A percentile compares a stretch with the other conserved stretches of the same genome.
Conservation (phyloP, 1,139 yeast species). For the Blastobotrys capitulatus region DNA sequence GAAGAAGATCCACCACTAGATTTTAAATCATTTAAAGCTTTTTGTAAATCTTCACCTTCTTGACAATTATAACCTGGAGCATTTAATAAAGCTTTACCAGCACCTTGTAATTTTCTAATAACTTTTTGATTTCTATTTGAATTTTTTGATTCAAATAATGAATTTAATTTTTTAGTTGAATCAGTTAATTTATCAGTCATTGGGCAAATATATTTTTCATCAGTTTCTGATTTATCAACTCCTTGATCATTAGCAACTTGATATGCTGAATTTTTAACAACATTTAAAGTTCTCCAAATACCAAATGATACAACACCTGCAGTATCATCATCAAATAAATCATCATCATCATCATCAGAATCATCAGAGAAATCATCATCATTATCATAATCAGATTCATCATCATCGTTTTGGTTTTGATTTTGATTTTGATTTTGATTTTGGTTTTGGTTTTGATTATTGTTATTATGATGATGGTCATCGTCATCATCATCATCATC, state of each 20-base stretch:
- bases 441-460: neutral
- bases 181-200: conserved; percentile 9
- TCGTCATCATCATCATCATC: conserved; percentile 1
- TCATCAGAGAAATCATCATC: neutral
- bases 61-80: conserved; percentile 5
- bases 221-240: conserved; percentile 1
- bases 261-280: conserved; percentile 7
- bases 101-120: conserved; percentile 5
- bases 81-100: conserved; percentile 5
- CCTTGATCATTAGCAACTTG: conserved; percentile 8
- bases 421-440: neutral
- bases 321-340: conserved; percentile 6
- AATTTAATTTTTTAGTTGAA: conserved; percentile 1
- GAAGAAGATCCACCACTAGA: neutral
- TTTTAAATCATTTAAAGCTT: neutral
- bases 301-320: conserved; percentile 10
- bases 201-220: conserved; percentile 9
- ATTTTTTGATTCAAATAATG: neutral
- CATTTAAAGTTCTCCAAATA: conserved; percentile 6
- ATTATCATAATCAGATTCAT: neutral
- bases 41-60: conserved; percentile 7
- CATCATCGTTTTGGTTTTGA: neutral
- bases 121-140: neutral
- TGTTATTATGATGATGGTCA: conserved; percentile 2
- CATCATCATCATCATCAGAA: conserved; percentile 2